These are phyloP conservation scores for Rhododendron griersonianum DNA, from an alignment of 148 eudicot species.

Conservation along the genomic window DNA sequence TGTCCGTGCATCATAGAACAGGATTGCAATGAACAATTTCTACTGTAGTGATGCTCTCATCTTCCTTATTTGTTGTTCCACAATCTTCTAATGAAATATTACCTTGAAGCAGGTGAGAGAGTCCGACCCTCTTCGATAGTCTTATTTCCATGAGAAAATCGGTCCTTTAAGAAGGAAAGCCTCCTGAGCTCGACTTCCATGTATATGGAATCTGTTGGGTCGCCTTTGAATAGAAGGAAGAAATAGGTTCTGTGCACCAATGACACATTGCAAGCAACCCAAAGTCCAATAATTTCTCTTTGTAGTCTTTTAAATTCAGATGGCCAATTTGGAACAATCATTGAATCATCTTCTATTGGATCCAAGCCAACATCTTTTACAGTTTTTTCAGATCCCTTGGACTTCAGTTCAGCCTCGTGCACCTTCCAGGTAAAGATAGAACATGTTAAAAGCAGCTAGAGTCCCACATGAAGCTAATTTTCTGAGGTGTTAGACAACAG, in stretches of 20 bases:
- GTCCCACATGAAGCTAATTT: neutral
- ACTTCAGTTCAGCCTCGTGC: conserved; percentile 18
- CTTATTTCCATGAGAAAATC: conserved; percentile 54
- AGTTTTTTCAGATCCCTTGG: conserved; percentile 26
- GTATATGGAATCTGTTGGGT: conserved; percentile 75
- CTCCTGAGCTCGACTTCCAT: conserved; percentile 88
- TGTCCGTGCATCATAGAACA: neutral
- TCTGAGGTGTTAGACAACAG: neutral
- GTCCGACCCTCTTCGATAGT: conserved; percentile 48
- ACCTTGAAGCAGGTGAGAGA: conserved; percentile 72
- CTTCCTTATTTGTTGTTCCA: neutral
- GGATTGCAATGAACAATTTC: neutral
- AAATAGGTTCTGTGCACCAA: conserved; percentile 86
- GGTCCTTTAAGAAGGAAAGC: conserved; percentile 57
- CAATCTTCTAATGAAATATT: conserved; percentile 9
- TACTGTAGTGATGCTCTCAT: neutral
- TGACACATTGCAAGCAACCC: conserved; percentile 74
- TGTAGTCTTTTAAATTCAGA: conserved; percentile 67
- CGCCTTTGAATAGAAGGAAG: conserved; percentile 77
- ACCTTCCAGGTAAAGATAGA: conserved; percentile 20
- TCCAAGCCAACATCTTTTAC: conserved; percentile 69
- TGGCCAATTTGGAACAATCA: conserved; percentile 38
- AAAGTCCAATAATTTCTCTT: conserved; percentile 65
- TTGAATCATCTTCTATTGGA: conserved; percentile 59
- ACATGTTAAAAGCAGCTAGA: neutral